These are phyloP conservation scores for Discostella stelligeroides DNA, from an alignment of 108 stramenopile species.

Conservation along the genomic window DNA sequence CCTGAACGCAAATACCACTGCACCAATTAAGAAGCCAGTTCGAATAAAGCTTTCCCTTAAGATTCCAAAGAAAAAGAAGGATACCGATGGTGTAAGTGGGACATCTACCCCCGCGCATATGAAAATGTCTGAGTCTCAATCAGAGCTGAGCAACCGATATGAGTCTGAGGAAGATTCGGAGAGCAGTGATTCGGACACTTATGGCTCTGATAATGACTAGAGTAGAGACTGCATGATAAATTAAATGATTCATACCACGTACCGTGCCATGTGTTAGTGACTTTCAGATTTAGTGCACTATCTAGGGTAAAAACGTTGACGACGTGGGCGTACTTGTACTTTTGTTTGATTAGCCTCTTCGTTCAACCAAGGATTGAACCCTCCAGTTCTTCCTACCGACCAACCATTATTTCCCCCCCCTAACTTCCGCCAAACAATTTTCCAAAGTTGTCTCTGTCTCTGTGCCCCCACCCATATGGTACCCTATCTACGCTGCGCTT, in stretches of 20 bases:
- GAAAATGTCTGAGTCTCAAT: conserved; percentile 10
- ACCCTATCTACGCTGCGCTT: too few species aligned
- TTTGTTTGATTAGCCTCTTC: too few species aligned
- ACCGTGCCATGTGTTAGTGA: too few species aligned
- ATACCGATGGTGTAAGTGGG: neutral
- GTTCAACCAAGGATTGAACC: too few species aligned
- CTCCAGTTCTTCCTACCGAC: too few species aligned
- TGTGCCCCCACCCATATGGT: too few species aligned
- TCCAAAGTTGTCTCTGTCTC: neutral
- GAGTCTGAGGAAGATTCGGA: conserved; percentile 1
- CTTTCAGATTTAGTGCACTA: too few species aligned
- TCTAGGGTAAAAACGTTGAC: too few species aligned
- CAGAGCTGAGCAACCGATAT: conserved; percentile 15
- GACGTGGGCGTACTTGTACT: too few species aligned
- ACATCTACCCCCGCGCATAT: neutral
- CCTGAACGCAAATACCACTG: neutral
- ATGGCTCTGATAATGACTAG: neutral
- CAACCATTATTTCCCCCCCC: too few species aligned
- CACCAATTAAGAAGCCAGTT: conserved; percentile 31
- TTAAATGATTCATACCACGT: too few species aligned
- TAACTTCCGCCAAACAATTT: neutral
- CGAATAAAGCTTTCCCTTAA: conserved; percentile 44
- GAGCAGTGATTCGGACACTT: conserved; percentile 8
- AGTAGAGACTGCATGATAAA: neutral
- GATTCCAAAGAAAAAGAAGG: conserved; percentile 15